These are phyloP conservation scores for Jamesozyma spencerorum DNA, from an alignment of 805 yeast species.

Conservation along the genomic window DNA sequence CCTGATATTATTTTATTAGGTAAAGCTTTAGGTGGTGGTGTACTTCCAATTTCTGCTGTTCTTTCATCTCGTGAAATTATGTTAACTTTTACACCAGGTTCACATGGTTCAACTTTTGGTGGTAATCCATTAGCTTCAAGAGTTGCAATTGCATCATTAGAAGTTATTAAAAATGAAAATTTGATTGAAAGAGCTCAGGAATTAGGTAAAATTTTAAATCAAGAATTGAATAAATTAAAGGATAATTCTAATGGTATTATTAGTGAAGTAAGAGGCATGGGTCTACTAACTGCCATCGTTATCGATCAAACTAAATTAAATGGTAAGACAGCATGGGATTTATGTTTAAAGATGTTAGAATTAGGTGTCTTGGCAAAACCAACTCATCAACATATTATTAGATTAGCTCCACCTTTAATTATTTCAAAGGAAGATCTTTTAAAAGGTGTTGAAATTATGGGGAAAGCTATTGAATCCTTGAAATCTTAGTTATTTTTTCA, in stretches of 20 bases:
- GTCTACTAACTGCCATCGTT: conserved; percentile 83
- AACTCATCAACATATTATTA: conserved; percentile 89
- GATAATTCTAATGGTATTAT: conserved; percentile 45
- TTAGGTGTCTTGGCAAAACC: conserved; percentile 91
- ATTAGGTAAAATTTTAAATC: conserved; percentile 62
- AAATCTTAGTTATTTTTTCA: not conserved
- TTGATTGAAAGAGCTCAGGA: conserved; percentile 67
- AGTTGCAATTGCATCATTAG: conserved; percentile 86
- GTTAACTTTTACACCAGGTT: conserved; percentile 85
- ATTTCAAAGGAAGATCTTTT: conserved; percentile 78
- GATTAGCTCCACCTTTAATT: conserved; percentile 93
- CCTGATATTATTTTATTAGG: conserved; percentile 89
- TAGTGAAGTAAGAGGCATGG: conserved; percentile 67
- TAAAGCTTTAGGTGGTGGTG: conserved; percentile 94
- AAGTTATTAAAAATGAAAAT: conserved; percentile 81
- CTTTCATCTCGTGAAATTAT: conserved; percentile 83
- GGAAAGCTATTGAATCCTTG: conserved; percentile 20
- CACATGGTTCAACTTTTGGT: conserved; percentile 96
- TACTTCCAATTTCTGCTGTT: conserved; percentile 84
- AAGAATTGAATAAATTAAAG: conserved; percentile 46
- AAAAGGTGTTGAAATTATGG: conserved; percentile 71
- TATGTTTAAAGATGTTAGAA: conserved; percentile 81
- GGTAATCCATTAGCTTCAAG: conserved; percentile 93
- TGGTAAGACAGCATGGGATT: conserved; percentile 93
- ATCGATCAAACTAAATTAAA: conserved; percentile 75